A percentile compares a stretch with the other conserved stretches of the same genome.
phyloP scores from a whole-genome alignment of 352 stramenopile genomes.

The Phytophthora constricta region DNA sequence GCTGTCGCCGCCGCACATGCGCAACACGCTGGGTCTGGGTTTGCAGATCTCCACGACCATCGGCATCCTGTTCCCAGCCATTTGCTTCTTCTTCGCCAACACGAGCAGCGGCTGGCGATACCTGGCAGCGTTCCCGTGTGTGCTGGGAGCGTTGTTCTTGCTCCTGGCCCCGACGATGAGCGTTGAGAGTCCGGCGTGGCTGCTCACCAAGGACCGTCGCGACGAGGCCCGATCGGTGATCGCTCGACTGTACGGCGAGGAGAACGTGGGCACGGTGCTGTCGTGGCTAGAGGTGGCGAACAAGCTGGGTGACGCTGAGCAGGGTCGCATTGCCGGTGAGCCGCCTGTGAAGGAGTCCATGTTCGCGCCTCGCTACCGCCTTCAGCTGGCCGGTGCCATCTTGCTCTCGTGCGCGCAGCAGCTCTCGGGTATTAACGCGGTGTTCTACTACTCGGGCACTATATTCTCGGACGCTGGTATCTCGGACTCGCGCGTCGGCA shows the following conservation, averaged over 20 bases:
- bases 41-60: constrained; percentile 1
- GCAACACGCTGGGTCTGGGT: constrained; percentile 2
- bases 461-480: constrained; percentile 3
- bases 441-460: constrained; percentile 35
- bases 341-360: not conserved
- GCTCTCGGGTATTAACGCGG: constrained; percentile 25
- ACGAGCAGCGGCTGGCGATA: constrained; percentile 2
- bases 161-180: not conserved
- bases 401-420: constrained; percentile 13
- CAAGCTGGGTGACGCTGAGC: not conserved
- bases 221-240: not conserved
- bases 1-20: not conserved
- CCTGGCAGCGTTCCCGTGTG: not conserved
- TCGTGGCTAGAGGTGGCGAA: not conserved
- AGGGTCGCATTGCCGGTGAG: not conserved
- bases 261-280: constrained; percentile 1
- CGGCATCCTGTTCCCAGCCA: constrained; percentile 1
- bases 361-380: not conserved
- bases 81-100: not conserved
- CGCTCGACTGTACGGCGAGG: constrained; percentile 1
- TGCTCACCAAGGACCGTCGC: not conserved
- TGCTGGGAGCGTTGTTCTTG: not conserved
- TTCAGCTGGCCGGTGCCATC: constrained; percentile 18
- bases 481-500: not conserved
- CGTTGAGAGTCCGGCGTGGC: not conserved